These are phyloP conservation scores for Conidiobolus incongruus DNA, from an alignment of 371 early-diverging fungal species.

Conservation along the genomic window DNA sequence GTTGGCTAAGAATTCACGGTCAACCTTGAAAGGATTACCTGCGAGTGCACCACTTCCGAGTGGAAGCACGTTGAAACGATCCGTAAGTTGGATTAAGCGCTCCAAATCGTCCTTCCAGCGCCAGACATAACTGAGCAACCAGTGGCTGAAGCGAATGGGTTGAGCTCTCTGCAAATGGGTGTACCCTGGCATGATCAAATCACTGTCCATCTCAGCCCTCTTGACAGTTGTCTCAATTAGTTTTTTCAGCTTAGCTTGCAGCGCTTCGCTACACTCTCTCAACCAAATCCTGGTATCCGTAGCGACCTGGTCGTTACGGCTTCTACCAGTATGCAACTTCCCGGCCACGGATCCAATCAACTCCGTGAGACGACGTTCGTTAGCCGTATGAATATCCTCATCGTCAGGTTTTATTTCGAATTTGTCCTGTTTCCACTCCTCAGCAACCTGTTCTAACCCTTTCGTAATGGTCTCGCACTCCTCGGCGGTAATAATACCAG, in stretches of 20 bases:
- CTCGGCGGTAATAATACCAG: constrained; percentile 43
- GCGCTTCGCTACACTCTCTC: constrained; percentile 41
- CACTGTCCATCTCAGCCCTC: constrained; percentile 68
- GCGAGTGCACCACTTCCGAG: constrained; percentile 89
- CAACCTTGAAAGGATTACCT: constrained; percentile 91
- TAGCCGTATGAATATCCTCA: constrained; percentile 96
- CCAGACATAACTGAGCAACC: constrained; percentile 72
- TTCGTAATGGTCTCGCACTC: constrained; percentile 46
- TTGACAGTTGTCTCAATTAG: constrained; percentile 42
- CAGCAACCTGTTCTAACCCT: constrained; percentile 50
- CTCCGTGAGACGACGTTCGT: constrained; percentile 87
- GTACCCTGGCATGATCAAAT: constrained; percentile 91
- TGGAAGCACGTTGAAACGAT: constrained; percentile 63
- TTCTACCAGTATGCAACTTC: constrained; percentile 90
- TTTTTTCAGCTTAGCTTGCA: constrained; percentile 39
- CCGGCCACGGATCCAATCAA: constrained; percentile 79
- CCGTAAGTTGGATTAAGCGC: constrained; percentile 52
- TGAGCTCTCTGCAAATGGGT: constrained; percentile 97
- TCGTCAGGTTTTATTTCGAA: constrained; percentile 62
- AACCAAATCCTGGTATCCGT: constrained; percentile 93
- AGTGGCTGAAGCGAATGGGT: constrained; percentile 91
- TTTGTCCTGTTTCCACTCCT: constrained; percentile 59
- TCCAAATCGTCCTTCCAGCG: constrained; percentile 68
- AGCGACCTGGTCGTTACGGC: constrained; percentile 92
- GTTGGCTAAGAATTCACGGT: constrained; percentile 63